A percentile compares a stretch with the other conserved stretches of the same genome.
Conservation (phyloP, 2,329 filamentous ascomycete genomes). For the Epichloe amarillans region DNA sequence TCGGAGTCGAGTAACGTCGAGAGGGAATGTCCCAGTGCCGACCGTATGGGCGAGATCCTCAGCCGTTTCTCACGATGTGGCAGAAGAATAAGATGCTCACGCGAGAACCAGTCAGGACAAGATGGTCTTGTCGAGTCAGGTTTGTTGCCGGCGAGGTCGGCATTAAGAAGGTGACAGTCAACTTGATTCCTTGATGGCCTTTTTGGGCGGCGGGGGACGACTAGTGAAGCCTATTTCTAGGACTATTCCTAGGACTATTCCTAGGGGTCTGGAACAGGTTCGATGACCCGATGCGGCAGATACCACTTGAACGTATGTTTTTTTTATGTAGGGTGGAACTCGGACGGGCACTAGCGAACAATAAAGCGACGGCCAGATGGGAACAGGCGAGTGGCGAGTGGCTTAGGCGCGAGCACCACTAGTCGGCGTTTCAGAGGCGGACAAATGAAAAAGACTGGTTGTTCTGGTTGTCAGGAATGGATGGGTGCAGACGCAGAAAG, state of each 20-base stretch:
- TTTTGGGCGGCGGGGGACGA: neutral
- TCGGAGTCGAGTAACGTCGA: neutral
- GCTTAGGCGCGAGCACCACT: neutral
- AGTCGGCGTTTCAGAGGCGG: neutral
- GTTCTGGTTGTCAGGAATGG: neutral
- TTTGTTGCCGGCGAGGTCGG: neutral
- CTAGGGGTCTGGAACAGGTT: neutral
- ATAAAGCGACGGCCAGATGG: neutral
- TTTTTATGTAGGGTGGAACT: neutral
- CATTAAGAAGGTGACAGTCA: neutral
- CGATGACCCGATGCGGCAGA: neutral
- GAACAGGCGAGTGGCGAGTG: neutral
- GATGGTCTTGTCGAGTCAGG: neutral
- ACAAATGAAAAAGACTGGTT: neutral
- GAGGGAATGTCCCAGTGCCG: neutral
- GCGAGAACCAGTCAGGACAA: too few species aligned
- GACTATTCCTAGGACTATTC: too few species aligned
- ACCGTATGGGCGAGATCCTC: neutral
- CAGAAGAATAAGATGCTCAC: neutral
- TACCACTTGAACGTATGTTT: too few species aligned
- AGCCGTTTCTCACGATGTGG: neutral
- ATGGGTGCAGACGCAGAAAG: neutral
- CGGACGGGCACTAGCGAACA: neutral
- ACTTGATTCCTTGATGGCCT: neutral
- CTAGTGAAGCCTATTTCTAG: neutral